Evolutionary conservation across 257 asterid genomes (phyloP).

Genomic region (Gynochthodes officinalis): DNA sequence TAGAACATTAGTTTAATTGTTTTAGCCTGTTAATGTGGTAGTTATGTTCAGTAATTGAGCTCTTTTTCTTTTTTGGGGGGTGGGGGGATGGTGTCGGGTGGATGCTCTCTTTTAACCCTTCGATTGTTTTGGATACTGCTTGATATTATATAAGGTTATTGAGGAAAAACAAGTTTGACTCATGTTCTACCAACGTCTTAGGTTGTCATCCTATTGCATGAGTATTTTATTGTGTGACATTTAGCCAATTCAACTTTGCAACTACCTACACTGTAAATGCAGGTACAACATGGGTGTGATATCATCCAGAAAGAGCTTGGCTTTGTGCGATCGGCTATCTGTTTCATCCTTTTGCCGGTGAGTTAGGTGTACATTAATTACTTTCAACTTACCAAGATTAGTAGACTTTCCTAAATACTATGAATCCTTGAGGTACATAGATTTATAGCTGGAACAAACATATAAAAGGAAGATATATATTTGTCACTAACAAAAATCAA

Average conservation of each 20-base stretch:
- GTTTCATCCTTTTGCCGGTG: slow-evolving; percentile 90
- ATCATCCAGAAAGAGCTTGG: slow-evolving; percentile 78
- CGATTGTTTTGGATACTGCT: neutral
- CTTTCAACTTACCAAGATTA: slow-evolving; percentile 1
- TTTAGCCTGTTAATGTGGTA: neutral
- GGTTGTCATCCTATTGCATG: neutral
- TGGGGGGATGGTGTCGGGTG: too few species aligned
- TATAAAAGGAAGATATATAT: neutral
- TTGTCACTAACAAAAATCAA: neutral
- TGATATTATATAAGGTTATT: neutral
- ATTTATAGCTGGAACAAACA: neutral
- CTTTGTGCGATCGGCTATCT: slow-evolving; percentile 72
- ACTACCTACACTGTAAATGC: slow-evolving; percentile 17
- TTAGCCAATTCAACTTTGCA: neutral
- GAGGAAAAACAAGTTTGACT: neutral
- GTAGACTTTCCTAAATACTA: neutral
- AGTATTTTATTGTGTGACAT: neutral
- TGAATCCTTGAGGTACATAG: neutral
- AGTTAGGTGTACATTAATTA: slow-evolving; percentile 24
- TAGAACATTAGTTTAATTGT: neutral
- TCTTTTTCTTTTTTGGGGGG: neutral
- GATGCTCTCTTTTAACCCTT: too few species aligned
- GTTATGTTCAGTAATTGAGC: neutral
- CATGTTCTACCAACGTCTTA: neutral
- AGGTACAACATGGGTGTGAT: slow-evolving; percentile 97